Evolutionary conservation across 306 rosid species (phyloP).

Genomic region (Trifolium subterraneum): DNA sequence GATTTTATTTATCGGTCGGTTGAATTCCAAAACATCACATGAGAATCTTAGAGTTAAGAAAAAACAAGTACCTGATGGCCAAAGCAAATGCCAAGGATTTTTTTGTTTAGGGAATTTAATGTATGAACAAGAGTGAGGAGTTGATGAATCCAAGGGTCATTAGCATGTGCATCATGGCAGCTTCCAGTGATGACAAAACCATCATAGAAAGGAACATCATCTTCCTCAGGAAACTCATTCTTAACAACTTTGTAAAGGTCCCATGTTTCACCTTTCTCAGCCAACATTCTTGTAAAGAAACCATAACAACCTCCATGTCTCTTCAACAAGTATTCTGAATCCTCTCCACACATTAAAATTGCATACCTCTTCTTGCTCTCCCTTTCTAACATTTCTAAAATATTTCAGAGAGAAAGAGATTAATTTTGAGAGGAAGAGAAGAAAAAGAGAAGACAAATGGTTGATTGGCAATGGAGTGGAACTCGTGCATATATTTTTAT

Average conservation of each 20-base stretch:
- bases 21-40: no score
- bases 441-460: neutral
- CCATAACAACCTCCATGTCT: slow-evolving; percentile 80
- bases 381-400: neutral
- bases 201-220: slow-evolving; percentile 50
- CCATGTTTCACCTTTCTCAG: slow-evolving; percentile 83
- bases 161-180: slow-evolving; percentile 81
- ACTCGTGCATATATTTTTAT: neutral
- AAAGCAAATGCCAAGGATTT: slow-evolving; percentile 84
- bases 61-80: slow-evolving; percentile 70
- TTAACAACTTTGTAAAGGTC: slow-evolving; percentile 59
- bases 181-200: slow-evolving; percentile 90
- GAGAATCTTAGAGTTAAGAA: no score
- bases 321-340: slow-evolving; percentile 77
- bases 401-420: neutral
- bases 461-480: neutral
- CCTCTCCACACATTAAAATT: slow-evolving; percentile 81
- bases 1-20: no score
- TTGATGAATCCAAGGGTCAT: slow-evolving; percentile 74
- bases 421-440: slow-evolving; percentile 13
- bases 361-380: slow-evolving; percentile 53
- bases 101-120: slow-evolving; percentile 63
- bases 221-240: slow-evolving; percentile 64
- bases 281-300: slow-evolving; percentile 69
- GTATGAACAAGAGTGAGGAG: slow-evolving; percentile 56